Base-by-base conservation (phyloP, 768 basidiomycete genomes). In the Mycena leptocephala region DNA sequence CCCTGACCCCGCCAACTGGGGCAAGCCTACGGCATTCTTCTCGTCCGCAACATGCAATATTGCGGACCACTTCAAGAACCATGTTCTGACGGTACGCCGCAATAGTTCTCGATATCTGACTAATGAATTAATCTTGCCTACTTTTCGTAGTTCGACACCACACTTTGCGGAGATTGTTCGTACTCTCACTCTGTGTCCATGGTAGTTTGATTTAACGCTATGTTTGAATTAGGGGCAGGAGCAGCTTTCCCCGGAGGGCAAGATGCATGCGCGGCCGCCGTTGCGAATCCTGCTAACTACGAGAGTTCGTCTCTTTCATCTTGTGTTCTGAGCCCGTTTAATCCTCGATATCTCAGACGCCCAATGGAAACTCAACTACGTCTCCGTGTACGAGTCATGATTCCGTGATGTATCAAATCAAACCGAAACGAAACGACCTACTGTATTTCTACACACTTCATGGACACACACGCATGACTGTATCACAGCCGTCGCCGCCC, bases 261-360 rank as follows among this genome's bases (percentile, higher is more conserved):
- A n/a, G 90, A 88, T 10, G 88, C 87, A 6, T 92, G 91, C 70
- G 81, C 84, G 1, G 76, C 87, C 14, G 86, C 86, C 37, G 90
- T 94, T 53, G 85, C 89, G 22, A 86, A 94, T 80, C 89, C 92
- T 22, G 84, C 80, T 26, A 94, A 92, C 84, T 94, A 91, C 81
- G 33, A 75, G 28, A 65, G 85, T 88, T 58, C 74, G 86, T 81
- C 39, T 55, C 13, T 35, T 22, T 65, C 51, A n/a, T 72, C 43
- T 53, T 39, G 26, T n/a, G n/a, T n/a, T n/a, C n/a, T n/a, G n/a
- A n/a, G n/a, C n/a, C n/a, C n/a, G n/a, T n/a, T n/a, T n/a, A n/a
- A n/a, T n/a, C n/a, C n/a, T n/a, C n/a, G n/a, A n/a, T n/a, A 43
- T 65, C 67, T 7, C 77, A 93, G 91, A 84, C 79, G 91, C 92